Evolutionary conservation across 441 rosid genomes (phyloP).

Genomic region (Corymbia calophylla): DNA sequence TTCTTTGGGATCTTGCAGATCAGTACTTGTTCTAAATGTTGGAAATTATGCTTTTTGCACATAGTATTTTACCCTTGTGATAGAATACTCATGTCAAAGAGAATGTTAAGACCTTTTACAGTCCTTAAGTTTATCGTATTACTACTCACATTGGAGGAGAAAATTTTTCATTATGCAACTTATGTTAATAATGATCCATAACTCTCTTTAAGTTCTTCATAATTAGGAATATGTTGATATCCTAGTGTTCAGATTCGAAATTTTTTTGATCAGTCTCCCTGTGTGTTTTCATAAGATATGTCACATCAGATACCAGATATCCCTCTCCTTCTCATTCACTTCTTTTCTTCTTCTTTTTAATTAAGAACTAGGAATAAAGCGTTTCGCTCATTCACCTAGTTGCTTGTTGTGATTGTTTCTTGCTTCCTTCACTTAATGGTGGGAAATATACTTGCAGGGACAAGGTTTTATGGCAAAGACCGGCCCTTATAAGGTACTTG

Average conservation of each 20-base stretch:
- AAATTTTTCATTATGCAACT: not conserved
- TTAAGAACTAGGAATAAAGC: not conserved
- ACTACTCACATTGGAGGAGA: not conserved
- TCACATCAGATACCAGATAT: not conserved
- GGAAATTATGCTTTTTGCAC: not conserved
- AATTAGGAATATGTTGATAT: not conserved
- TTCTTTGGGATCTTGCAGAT: not conserved
- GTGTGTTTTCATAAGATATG: not conserved
- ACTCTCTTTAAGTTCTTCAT: not conserved
- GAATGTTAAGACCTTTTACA: not conserved
- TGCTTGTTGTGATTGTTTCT: not conserved
- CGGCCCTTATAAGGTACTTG: slow-evolving; percentile 55
- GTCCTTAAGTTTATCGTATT: not conserved
- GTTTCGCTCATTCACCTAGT: not conserved
- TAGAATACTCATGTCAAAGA: not conserved
- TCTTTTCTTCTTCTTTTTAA: not conserved
- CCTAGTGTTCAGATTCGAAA: not conserved
- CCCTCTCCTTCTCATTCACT: not conserved
- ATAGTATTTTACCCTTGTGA: not conserved
- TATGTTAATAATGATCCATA: not conserved
- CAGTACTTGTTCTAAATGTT: not conserved
- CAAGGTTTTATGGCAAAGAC: slow-evolving; percentile 46
- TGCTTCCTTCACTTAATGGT: not conserved
- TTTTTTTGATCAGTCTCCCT: not conserved
- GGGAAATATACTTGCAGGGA: slow-evolving; percentile 32